phyloP scores from a whole-genome alignment of 805 yeast species.

The Suhomyces sp. region DNA sequence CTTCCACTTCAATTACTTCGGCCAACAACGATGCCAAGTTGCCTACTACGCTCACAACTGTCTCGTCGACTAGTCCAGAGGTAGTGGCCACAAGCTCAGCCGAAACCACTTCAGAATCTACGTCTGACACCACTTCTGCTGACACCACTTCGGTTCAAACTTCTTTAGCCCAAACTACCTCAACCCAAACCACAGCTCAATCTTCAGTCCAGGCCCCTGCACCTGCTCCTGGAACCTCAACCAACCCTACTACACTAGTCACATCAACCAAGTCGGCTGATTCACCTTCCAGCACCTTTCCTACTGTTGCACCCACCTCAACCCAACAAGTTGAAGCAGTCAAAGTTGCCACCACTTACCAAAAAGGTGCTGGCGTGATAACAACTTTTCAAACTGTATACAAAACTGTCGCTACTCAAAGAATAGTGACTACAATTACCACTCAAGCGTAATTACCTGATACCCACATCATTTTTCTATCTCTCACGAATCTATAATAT shows the following conservation, averaged over 20 bases:
- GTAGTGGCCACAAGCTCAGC: conserved; percentile 1
- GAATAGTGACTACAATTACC: conserved; percentile 2
- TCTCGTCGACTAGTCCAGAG: conserved; percentile 7
- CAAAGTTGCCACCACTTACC: background rate
- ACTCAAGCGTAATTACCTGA: background rate
- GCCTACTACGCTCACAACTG: conserved; percentile 8
- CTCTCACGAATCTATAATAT: background rate
- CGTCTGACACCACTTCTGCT: conserved; percentile 4
- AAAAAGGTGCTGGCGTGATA: background rate
- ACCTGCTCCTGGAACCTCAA: background rate
- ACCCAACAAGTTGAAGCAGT: background rate
- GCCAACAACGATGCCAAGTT: background rate
- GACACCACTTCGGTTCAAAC: background rate
- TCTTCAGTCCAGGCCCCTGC: background rate
- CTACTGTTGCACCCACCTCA: background rate
- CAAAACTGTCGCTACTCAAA: conserved; percentile 5
- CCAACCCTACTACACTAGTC: background rate
- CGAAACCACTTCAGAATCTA: background rate
- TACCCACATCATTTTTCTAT: background rate
- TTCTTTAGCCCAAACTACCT: background rate
- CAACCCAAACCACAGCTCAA: conserved; percentile 1
- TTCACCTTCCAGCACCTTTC: conserved; percentile 2
- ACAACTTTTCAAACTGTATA: conserved; percentile 4
- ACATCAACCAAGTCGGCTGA: background rate
- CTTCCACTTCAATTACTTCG: conserved; percentile 2